phyloP scores from a whole-genome alignment of 177 flowering plant genomes.

The Telopea speciosissima region DNA sequence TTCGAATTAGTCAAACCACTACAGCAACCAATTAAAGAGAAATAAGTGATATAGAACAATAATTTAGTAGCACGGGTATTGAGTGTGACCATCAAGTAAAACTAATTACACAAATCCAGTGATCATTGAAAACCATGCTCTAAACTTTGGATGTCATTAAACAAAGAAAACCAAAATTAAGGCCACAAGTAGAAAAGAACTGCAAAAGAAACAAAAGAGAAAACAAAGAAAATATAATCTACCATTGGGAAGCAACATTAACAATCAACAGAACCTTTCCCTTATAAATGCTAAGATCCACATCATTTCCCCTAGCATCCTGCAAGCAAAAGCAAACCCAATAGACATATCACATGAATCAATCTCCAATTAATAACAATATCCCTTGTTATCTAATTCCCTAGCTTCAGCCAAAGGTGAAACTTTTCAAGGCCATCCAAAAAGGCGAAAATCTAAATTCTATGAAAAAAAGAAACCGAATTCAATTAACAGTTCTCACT shows the following conservation, averaged over 20 bases:
- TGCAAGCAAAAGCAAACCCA: conserved; percentile 12
- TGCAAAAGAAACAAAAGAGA: not conserved
- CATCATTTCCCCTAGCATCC: conserved; percentile 71
- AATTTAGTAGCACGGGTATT: not conserved
- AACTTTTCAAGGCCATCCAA: too few species aligned
- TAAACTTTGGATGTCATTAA: not conserved
- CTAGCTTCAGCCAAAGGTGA: too few species aligned
- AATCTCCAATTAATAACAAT: not conserved
- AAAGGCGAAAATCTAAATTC: too few species aligned
- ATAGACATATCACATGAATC: too few species aligned
- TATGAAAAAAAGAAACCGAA: too few species aligned
- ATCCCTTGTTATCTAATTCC: too few species aligned
- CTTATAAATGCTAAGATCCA: conserved; percentile 62
- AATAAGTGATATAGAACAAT: not conserved
- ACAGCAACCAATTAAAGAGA: conserved; percentile 16
- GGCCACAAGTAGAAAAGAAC: not conserved
- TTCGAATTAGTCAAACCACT: conserved; percentile 84
- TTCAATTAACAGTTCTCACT: too few species aligned
- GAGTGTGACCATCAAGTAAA: not conserved
- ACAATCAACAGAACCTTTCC: conserved; percentile 66
- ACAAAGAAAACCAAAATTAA: not conserved
- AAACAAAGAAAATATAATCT: not conserved
- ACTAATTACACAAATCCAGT: not conserved
- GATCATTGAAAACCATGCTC: not conserved
- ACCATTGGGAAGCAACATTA: conserved; percentile 76